These are phyloP conservation scores for Colletotrichum sp. DNA, from an alignment of 2,329 filamentous ascomycete species.

Conservation along the genomic window DNA sequence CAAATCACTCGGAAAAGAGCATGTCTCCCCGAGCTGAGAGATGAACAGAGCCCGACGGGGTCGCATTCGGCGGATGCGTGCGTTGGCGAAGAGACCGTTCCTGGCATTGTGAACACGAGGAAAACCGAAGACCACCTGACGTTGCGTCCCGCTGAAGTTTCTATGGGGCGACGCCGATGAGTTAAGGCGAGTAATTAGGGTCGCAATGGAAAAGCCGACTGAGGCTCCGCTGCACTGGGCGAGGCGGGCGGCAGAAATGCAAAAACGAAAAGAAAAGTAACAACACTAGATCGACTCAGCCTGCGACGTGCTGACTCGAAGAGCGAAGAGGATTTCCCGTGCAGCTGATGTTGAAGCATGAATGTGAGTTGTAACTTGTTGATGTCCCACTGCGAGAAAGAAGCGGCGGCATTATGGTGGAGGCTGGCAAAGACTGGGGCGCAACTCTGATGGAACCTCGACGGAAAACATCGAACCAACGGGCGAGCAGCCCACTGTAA, in stretches of 20 bases:
- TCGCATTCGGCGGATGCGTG: not conserved
- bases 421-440: slow-evolving; percentile 1
- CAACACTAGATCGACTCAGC: not conserved
- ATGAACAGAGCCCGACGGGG: not conserved
- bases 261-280: not conserved
- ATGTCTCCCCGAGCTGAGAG: not conserved
- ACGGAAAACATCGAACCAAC: not conserved
- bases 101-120: not conserved
- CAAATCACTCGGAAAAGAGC: not conserved
- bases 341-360: not conserved
- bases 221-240: not conserved
- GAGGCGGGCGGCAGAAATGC: not conserved
- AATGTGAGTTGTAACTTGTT: not conserved
- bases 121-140: slow-evolving; percentile 8
- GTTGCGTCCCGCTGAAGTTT: not conserved
- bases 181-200: not conserved
- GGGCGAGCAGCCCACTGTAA: not conserved
- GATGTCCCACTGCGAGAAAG: not conserved
- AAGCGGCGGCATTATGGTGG: not conserved
- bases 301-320: not conserved
- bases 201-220: not conserved
- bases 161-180: not conserved
- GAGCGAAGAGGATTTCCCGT: not conserved
- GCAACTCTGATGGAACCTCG: not conserved
- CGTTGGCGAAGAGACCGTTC: slow-evolving; percentile 9